Evolutionary conservation across 176 grass and related monocot species (phyloP).

Genomic region (Bromus sterilis): DNA sequence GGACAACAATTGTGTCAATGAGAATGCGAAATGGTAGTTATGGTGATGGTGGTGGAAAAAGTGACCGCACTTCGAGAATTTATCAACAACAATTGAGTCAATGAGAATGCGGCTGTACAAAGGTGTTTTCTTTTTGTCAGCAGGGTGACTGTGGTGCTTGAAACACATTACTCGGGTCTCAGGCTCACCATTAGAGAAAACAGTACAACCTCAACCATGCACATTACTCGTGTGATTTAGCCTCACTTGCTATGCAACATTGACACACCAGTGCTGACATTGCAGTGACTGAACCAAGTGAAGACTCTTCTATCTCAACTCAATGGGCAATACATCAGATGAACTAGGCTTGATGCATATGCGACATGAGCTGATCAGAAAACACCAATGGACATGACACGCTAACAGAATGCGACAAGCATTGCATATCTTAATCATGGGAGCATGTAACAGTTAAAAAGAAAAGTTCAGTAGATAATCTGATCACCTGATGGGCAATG

Average conservation of each 20-base stretch:
- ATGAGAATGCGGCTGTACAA: no score
- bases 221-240: not conserved
- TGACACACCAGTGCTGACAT: constrained; percentile 25
- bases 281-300: constrained; percentile 41
- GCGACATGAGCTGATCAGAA: constrained; percentile 23
- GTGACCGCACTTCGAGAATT: no score
- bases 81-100: no score
- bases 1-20: no score
- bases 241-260: constrained; percentile 19
- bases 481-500: not conserved
- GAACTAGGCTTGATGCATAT: constrained; percentile 13
- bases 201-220: not conserved
- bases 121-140: no score
- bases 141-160: no score
- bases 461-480: not conserved
- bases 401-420: not conserved
- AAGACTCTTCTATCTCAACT: constrained; percentile 21
- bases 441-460: not conserved
- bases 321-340: constrained; percentile 34
- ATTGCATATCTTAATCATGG: not conserved
- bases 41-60: no score
- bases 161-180: not conserved
- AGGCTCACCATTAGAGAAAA: not conserved
- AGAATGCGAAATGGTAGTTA: no score
- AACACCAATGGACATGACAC: not conserved